Evolutionary conservation across 2,329 filamentous ascomycete species (phyloP).

Genomic region (Endocalyx cinctus): DNA sequence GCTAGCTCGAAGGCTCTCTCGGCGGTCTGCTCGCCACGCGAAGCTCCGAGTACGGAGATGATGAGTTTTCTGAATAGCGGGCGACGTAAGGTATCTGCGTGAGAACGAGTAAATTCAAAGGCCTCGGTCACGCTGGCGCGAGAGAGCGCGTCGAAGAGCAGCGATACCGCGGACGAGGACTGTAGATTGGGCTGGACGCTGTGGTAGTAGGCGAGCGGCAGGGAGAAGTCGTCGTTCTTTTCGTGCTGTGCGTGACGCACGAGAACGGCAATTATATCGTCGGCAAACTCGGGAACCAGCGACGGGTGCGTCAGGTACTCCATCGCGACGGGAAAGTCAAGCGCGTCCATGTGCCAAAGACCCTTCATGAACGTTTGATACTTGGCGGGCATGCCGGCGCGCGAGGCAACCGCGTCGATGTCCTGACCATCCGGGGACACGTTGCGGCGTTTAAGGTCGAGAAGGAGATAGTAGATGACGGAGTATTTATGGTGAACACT

Average conservation of each 20-base stretch:
- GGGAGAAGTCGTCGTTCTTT: slow-evolving; percentile 54
- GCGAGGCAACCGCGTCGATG: slow-evolving; percentile 53
- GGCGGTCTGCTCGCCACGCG: slow-evolving; percentile 36
- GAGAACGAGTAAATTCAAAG: slow-evolving; percentile 65
- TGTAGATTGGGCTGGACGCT: slow-evolving; percentile 70
- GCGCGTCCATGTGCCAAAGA: slow-evolving; percentile 72
- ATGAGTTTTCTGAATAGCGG: slow-evolving; percentile 65
- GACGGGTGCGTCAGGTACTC: slow-evolving; percentile 76
- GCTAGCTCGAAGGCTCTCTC: slow-evolving; percentile 64
- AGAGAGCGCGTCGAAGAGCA: slow-evolving; percentile 66
- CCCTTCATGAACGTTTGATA: slow-evolving; percentile 80
- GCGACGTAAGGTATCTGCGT: slow-evolving; percentile 57
- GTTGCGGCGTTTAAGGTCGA: slow-evolving; percentile 60
- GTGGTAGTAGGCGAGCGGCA: slow-evolving; percentile 75
- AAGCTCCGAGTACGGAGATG: slow-evolving; percentile 46
- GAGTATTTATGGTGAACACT: slow-evolving; percentile 76
- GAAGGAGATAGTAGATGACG: slow-evolving; percentile 77
- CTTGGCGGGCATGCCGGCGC: slow-evolving; percentile 64
- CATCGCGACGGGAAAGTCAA: slow-evolving; percentile 65
- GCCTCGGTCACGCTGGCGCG: slow-evolving; percentile 66
- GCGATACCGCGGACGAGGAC: slow-evolving; percentile 54
- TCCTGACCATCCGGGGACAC: slow-evolving; percentile 21
- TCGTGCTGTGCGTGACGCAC: slow-evolving; percentile 57
- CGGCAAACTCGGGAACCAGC: slow-evolving; percentile 73
- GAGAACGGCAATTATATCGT: slow-evolving; percentile 71